These are phyloP conservation scores for Epichloe hybrida DNA, from an alignment of 2,329 filamentous ascomycete species.

Conservation along the genomic window DNA sequence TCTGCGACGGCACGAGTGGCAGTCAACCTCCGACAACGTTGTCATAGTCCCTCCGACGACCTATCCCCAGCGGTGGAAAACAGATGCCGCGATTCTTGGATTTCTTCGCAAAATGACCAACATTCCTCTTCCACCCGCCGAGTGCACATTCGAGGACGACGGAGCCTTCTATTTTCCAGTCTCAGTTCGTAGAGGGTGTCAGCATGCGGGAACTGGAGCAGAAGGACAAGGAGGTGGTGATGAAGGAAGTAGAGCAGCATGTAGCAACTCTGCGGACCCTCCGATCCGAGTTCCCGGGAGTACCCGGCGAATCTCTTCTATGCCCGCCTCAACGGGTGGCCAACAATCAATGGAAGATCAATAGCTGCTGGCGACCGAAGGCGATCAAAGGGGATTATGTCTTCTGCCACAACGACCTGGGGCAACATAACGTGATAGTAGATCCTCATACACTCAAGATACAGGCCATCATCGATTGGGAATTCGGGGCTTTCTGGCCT, in stretches of 20 bases:
- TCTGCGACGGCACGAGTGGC: slow-evolving; percentile 1
- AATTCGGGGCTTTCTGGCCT: slow-evolving; percentile 21
- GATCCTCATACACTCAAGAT: slow-evolving; percentile 15
- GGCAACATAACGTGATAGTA: slow-evolving; percentile 8
- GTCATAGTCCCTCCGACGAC: not conserved
- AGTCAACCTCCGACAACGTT: not conserved
- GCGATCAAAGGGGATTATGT: slow-evolving; percentile 5
- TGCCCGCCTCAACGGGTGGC: slow-evolving; percentile 6
- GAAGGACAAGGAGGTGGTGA: slow-evolving; percentile 3
- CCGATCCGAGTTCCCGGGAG: slow-evolving; percentile 5
- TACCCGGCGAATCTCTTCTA: slow-evolving; percentile 6
- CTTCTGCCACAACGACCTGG: slow-evolving; percentile 8
- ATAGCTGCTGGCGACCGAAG: slow-evolving; percentile 7
- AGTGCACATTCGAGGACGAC: slow-evolving; percentile 7
- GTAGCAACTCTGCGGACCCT: not conserved
- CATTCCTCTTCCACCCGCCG: slow-evolving; percentile 4
- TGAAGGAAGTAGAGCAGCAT: slow-evolving; percentile 1
- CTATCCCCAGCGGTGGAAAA: not conserved
- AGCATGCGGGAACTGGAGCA: slow-evolving; percentile 1
- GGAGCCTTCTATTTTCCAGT: slow-evolving; percentile 5
- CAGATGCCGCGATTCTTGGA: not conserved
- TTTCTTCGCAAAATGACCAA: slow-evolving; percentile 4
- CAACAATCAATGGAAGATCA: slow-evolving; percentile 4
- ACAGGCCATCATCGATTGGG: slow-evolving; percentile 21
- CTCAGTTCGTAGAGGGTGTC: slow-evolving; percentile 3